These are phyloP conservation scores for Wickerhamiella galacta DNA, from an alignment of 805 yeast species.

Conservation along the genomic window DNA sequence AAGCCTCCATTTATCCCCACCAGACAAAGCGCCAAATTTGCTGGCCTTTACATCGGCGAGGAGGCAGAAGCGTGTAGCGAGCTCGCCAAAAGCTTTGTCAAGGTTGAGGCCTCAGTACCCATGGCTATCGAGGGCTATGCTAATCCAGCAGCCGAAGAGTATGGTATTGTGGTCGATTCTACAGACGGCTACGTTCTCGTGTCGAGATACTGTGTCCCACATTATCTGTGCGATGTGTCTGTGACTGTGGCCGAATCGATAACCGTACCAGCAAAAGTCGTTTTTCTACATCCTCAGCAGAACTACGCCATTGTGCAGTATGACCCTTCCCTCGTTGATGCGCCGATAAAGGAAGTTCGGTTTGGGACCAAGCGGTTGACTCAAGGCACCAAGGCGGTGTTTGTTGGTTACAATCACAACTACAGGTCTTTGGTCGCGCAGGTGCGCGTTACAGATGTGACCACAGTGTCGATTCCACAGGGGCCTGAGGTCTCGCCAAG, in stretches of 20 bases:
- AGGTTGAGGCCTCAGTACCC: conserved; percentile 48
- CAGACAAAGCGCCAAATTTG: conserved; percentile 50
- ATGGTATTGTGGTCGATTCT: conserved; percentile 74
- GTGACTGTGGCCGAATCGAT: conserved; percentile 76
- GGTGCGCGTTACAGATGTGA: conserved; percentile 60
- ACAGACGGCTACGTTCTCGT: conserved; percentile 62
- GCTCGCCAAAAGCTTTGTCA: conserved; percentile 52
- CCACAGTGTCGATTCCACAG: conserved; percentile 57
- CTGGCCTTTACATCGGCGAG: conserved; percentile 23
- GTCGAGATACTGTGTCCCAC: conserved; percentile 66
- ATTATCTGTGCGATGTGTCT: conserved; percentile 58
- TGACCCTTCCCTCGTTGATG: conserved; percentile 56
- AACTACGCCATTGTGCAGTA: conserved; percentile 35
- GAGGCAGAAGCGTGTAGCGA: conserved; percentile 33
- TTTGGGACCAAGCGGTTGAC: conserved; percentile 5
- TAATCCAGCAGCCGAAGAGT: conserved; percentile 39
- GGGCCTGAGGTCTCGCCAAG: conserved; percentile 48
- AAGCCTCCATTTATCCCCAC: conserved; percentile 33
- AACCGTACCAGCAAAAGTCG: conserved; percentile 61
- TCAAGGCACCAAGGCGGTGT: conserved; percentile 52
- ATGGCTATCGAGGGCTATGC: conserved; percentile 63
- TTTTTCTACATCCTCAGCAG: conserved; percentile 26
- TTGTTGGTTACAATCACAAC: conserved; percentile 68
- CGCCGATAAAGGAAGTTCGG: conserved; percentile 54
- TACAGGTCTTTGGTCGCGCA: conserved; percentile 55